Percentiles rank a stretch among this genome's conserved stretches.
Evolutionary conservation across 1,284 basidiomycete genomes (phyloP).

Genomic region (Malassezia arunalokei): DNA sequence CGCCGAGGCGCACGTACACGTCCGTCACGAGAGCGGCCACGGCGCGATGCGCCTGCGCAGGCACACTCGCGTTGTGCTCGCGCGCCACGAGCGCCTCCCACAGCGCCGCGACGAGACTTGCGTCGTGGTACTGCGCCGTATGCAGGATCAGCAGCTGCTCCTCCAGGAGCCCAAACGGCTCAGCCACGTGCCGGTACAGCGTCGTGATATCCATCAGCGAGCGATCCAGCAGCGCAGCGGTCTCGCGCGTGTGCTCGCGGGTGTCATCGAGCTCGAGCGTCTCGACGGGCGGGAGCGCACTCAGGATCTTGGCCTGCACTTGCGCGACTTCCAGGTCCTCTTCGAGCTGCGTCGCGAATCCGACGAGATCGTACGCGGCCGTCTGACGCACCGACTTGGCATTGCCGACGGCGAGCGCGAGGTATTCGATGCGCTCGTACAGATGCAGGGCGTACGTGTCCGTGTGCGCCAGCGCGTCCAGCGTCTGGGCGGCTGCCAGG

Average conservation of each 20-base stretch:
- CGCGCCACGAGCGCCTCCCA: constrained; percentile 78
- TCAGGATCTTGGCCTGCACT: constrained; percentile 69
- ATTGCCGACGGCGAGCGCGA: constrained; percentile 70
- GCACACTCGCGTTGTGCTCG: constrained; percentile 50
- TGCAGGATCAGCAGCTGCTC: constrained; percentile 83
- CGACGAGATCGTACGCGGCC: constrained; percentile 62
- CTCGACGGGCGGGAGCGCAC: constrained; percentile 33
- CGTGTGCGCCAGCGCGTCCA: constrained; percentile 76
- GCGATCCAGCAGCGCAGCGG: constrained; percentile 49
- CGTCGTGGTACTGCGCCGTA: constrained; percentile 81
- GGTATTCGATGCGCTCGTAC: constrained; percentile 39
- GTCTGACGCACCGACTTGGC: constrained; percentile 55
- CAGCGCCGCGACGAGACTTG: constrained; percentile 64
- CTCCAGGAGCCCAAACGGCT: constrained; percentile 70
- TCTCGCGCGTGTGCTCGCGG: constrained; percentile 51
- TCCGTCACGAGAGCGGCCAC: constrained; percentile 23
- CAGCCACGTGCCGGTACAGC: constrained; percentile 75
- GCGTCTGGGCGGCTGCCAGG: constrained; percentile 76
- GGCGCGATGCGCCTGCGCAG: constrained; percentile 21
- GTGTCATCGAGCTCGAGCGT: constrained; percentile 27
- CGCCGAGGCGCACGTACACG: constrained; percentile 19
- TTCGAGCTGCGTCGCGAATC: constrained; percentile 80
- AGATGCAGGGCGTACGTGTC: constrained; percentile 53
- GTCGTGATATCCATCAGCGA: constrained; percentile 50
- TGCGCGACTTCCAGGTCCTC: constrained; percentile 94